Percentiles rank a stretch among this genome's conserved stretches.
These are phyloP conservation scores for Toxoplasma gondii DNA, from an alignment of 169 alveolate species.

Conservation along the genomic window DNA sequence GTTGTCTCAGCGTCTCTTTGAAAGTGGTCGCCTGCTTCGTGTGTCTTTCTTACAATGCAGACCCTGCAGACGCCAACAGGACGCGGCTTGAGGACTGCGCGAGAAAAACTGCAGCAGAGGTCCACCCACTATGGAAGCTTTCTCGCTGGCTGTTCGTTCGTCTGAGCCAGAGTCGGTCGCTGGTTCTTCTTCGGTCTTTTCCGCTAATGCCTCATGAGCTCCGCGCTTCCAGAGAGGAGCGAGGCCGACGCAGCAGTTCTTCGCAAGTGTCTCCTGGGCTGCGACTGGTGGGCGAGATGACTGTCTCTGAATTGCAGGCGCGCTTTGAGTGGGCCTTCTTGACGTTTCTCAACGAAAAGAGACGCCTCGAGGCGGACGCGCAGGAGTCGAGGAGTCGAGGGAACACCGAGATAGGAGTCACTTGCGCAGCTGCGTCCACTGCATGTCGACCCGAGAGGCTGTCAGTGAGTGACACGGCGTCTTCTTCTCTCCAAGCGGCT, in stretches of 20 bases:
- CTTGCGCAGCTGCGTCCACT: no score
- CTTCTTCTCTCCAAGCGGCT: no score
- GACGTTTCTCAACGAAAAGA: background rate
- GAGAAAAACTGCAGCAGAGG: background rate
- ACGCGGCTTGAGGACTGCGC: no score
- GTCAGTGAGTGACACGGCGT: no score
- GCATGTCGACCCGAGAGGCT: no score
- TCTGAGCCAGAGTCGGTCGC: background rate
- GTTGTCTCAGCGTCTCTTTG: no score
- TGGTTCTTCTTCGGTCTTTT: background rate
- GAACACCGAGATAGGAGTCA: no score
- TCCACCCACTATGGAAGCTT: background rate
- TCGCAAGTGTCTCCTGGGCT: background rate
- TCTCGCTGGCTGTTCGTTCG: background rate
- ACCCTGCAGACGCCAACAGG: no score
- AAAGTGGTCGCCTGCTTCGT: no score
- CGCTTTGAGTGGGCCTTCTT: background rate
- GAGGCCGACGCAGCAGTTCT: background rate
- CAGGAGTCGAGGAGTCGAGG: background rate
- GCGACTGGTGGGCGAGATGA: background rate
- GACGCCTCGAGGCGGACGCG: background rate
- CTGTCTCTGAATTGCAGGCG: background rate
- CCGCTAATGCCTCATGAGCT: slow-evolving; percentile 9
- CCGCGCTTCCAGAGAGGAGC: background rate
- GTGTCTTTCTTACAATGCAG: no score